Conservation (phyloP, 2,329 filamentous ascomycete species). For the Aspergillus fructus region DNA sequence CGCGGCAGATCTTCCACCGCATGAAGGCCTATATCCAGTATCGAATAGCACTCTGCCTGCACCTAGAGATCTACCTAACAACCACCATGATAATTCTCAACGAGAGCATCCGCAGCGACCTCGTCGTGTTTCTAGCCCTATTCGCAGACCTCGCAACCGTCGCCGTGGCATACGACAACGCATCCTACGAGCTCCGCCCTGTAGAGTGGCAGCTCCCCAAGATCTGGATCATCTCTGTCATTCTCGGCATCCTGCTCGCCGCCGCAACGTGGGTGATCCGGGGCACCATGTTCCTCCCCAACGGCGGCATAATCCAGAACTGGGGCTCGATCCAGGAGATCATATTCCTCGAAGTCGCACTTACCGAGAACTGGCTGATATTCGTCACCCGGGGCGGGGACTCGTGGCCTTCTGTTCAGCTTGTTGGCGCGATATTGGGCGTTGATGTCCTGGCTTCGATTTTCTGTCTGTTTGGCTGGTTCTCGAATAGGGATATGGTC, state of each 20-base stretch:
- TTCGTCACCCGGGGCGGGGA: conserved; percentile 85
- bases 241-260: conserved; percentile 67
- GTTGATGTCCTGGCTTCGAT: conserved; percentile 71
- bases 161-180: conserved; percentile 78
- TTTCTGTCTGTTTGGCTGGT: conserved; percentile 75
- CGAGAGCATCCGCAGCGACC: conserved; percentile 70
- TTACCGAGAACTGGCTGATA: conserved; percentile 95
- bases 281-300: conserved; percentile 66
- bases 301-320: conserved; percentile 72
- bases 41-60: conserved; percentile 72
- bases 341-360: conserved; percentile 83
- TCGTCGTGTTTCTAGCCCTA: conserved; percentile 76
- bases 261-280: conserved; percentile 72
- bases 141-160: conserved; percentile 80
- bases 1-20: conserved; percentile 73
- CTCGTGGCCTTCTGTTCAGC: conserved; percentile 72
- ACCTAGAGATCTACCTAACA: conserved; percentile 74
- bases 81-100: conserved; percentile 78
- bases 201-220: conserved; percentile 82
- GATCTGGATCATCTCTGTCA: conserved; percentile 68
- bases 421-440: conserved; percentile 67
- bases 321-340: conserved; percentile 74
- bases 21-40: conserved; percentile 82
- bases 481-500: conserved; percentile 54
- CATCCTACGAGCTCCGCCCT: conserved; percentile 71